Evolutionary conservation across 805 yeast species (phyloP).

Genomic region (Brettanomyces bruxellensis): DNA sequence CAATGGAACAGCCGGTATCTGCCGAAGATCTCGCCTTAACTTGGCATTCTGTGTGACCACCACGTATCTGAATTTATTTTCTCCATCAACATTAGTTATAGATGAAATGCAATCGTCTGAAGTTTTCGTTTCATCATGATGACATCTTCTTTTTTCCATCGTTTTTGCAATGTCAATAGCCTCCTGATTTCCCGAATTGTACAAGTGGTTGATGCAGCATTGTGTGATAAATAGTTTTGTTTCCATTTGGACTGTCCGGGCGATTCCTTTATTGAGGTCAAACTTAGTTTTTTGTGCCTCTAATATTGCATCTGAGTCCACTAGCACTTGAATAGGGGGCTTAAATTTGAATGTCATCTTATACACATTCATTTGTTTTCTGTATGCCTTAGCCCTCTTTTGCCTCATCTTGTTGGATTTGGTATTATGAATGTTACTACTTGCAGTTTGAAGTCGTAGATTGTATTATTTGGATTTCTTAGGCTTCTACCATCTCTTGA

Average conservation of each 20-base stretch:
- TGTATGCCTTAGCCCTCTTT: slow-evolving; percentile 88
- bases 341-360: slow-evolving; percentile 84
- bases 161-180: slow-evolving; percentile 82
- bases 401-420: slow-evolving; percentile 63
- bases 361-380: slow-evolving; percentile 84
- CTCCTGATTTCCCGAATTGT: slow-evolving; percentile 57
- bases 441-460: background rate
- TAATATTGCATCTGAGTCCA: slow-evolving; percentile 71
- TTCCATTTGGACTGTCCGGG: slow-evolving; percentile 76
- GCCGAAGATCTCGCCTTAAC: slow-evolving; percentile 60
- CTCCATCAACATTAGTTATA: slow-evolving; percentile 60
- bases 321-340: slow-evolving; percentile 84
- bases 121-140: slow-evolving; percentile 50
- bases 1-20: slow-evolving; percentile 84
- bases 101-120: slow-evolving; percentile 67
- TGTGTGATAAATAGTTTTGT: slow-evolving; percentile 90
- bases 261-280: slow-evolving; percentile 73
- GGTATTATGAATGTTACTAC: background rate
- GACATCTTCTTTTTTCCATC: slow-evolving; percentile 85
- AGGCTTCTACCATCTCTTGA: background rate
- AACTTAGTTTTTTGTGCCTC: slow-evolving; percentile 59
- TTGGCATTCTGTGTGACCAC: slow-evolving; percentile 77
- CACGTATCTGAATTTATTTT: slow-evolving; percentile 83
- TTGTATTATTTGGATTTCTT: background rate
- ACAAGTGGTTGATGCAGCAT: slow-evolving; percentile 85